phyloP scores from a whole-genome alignment of 179 eudicot species.

The Gypsophila paniculata region DNA sequence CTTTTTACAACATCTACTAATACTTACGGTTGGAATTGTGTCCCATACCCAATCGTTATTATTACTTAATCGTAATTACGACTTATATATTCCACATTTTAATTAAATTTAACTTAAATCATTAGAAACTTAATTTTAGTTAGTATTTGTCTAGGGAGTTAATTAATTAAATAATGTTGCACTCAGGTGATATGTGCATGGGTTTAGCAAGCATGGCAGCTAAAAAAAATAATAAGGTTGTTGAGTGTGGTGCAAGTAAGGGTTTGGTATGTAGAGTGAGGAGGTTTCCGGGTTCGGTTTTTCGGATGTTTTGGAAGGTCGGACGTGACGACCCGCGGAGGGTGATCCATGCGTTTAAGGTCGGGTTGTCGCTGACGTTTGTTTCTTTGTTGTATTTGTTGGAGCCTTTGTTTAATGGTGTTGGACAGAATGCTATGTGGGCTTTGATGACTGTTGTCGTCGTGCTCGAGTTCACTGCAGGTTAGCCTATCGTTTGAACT shows the following conservation, averaged over 20 bases:
- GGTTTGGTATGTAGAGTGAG: conserved; percentile 19
- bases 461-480: conserved; percentile 93
- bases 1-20: background rate
- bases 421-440: conserved; percentile 82
- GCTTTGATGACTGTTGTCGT: conserved; percentile 97
- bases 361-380: conserved; percentile 66
- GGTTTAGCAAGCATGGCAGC: conserved; percentile 23
- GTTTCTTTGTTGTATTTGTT: conserved; percentile 71
- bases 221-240: conserved; percentile 7
- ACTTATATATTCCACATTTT: background rate
- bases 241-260: conserved; percentile 21
- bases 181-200: conserved; percentile 20
- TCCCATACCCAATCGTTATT: background rate
- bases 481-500: conserved; percentile 35
- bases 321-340: conserved; percentile 77
- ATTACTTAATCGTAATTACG: no score
- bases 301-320: conserved; percentile 41
- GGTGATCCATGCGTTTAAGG: conserved; percentile 70
- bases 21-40: no score
- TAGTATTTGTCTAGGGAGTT: background rate
- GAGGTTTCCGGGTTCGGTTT: conserved; percentile 27
- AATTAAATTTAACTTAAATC: background rate
- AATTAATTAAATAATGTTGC: background rate
- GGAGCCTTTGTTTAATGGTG: conserved; percentile 60
- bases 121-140: no score